These are phyloP conservation scores for Penicillium janthinellum DNA, from an alignment of 2,329 filamentous ascomycete genomes.

Conservation along the genomic window DNA sequence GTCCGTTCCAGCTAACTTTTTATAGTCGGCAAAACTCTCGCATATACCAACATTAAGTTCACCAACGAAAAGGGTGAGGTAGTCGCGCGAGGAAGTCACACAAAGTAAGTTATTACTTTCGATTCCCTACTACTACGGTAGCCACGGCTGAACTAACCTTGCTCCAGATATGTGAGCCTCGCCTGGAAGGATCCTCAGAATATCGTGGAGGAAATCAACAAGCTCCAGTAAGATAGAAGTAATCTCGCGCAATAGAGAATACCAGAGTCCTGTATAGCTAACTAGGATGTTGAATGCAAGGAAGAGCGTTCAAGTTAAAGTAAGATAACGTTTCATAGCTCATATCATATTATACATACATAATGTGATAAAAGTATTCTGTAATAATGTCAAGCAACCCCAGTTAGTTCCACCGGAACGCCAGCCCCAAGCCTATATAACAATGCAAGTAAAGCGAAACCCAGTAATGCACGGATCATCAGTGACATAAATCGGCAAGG, in stretches of 20 bases:
- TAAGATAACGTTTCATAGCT: constrained; percentile 9
- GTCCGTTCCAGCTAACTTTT: constrained; percentile 6
- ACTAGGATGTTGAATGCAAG: too few relatives aligned
- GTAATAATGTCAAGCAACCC: background rate
- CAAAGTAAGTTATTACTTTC: constrained; percentile 51
- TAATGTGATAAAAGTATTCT: constrained; percentile 2
- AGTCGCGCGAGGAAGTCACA: constrained; percentile 67
- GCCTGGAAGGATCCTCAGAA: constrained; percentile 67
- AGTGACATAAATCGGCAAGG: background rate
- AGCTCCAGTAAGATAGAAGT: constrained; percentile 14
- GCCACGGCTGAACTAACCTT: constrained; percentile 2
- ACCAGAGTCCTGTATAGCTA: background rate
- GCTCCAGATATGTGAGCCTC: constrained; percentile 55
- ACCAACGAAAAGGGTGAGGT: constrained; percentile 60
- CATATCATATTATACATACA: background rate
- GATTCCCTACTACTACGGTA: background rate
- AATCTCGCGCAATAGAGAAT: background rate
- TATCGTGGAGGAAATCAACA: constrained; percentile 59
- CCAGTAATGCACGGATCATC: constrained; percentile 13
- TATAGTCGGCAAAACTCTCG: constrained; percentile 65
- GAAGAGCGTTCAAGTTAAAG: background rate
- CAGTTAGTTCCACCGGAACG: constrained; percentile 3
- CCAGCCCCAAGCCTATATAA: constrained; percentile 7
- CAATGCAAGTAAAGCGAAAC: constrained; percentile 18
- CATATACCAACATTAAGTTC: constrained; percentile 65